phyloP scores from a whole-genome alignment of 148 eudicot genomes.

The Rhododendron griersonianum region DNA sequence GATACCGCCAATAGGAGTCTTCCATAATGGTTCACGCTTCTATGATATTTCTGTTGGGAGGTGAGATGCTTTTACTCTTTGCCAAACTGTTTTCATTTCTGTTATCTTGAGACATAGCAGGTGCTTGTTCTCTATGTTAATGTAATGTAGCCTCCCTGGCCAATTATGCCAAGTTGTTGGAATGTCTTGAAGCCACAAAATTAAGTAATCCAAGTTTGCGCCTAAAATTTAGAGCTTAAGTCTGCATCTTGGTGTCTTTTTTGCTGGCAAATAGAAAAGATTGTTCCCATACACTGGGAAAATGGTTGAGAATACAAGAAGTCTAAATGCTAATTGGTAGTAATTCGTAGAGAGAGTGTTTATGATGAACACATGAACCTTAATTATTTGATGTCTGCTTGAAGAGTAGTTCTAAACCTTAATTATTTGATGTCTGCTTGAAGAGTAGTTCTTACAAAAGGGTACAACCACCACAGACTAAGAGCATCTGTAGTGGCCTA shows the following conservation, averaged over 20 bases:
- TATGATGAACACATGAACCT: background rate
- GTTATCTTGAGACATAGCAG: background rate
- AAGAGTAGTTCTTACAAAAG: background rate
- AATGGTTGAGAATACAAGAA: background rate
- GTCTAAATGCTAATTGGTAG: background rate
- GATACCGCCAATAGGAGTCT: conserved; percentile 7
- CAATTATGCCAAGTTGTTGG: background rate
- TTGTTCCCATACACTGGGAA: background rate
- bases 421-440: background rate
- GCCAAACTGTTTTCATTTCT: background rate
- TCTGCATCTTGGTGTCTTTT: background rate
- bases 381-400: background rate
- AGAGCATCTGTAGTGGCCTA: too few relatives aligned
- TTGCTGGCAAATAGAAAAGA: background rate
- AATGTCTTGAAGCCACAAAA: background rate
- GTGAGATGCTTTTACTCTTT: conserved; percentile 1
- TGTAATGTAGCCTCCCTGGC: background rate
- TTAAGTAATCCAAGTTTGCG: background rate
- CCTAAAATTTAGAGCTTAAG: background rate
- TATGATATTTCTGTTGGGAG: conserved; percentile 4
- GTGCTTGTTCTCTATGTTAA: background rate
- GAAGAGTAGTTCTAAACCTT: background rate
- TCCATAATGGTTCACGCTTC: conserved; percentile 2
- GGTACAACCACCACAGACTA: background rate
- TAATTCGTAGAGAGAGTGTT: background rate